Evolutionary conservation across 495 filamentous ascomycete genomes (phyloP).

Genomic region (Penicillium cataractarum): DNA sequence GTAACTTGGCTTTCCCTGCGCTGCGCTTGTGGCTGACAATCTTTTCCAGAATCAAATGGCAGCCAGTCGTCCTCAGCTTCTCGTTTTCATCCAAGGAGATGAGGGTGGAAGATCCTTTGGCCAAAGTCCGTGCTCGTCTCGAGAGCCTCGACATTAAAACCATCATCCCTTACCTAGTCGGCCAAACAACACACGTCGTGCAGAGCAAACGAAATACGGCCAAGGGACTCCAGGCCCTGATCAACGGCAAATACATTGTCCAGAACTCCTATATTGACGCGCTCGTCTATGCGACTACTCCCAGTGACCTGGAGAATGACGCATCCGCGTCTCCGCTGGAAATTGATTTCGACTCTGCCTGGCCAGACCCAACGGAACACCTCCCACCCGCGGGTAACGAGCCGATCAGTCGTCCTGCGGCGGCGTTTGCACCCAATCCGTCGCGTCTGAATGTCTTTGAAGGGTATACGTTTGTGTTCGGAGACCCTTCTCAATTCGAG

Average conservation of each 20-base stretch:
- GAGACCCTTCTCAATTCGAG: constrained; percentile 76
- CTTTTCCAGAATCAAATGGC: constrained; percentile 74
- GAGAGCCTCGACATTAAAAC: constrained; percentile 89
- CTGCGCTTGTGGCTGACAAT: background rate
- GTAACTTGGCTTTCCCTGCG: constrained; percentile 1
- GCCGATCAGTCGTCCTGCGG: constrained; percentile 60
- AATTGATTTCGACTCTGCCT: constrained; percentile 76
- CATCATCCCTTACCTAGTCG: constrained; percentile 67
- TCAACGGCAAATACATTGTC: constrained; percentile 82
- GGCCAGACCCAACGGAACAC: constrained; percentile 74
- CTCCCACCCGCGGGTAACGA: constrained; percentile 79
- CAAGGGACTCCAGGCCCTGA: constrained; percentile 83
- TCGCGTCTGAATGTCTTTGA: constrained; percentile 73
- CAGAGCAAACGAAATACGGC: constrained; percentile 88
- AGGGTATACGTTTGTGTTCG: constrained; percentile 88
- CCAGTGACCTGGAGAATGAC: constrained; percentile 54
- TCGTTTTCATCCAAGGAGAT: constrained; percentile 77
- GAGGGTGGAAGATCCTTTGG: constrained; percentile 67
- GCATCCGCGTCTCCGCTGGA: constrained; percentile 70
- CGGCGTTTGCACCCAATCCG: constrained; percentile 70
- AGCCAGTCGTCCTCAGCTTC: constrained; percentile 78
- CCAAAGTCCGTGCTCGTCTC: constrained; percentile 61
- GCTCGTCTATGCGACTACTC: constrained; percentile 66
- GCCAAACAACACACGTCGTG: constrained; percentile 82
- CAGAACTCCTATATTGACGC: constrained; percentile 74